Conservation (phyloP, 2,329 filamentous ascomycete species). For the Penicillium sp. region DNA sequence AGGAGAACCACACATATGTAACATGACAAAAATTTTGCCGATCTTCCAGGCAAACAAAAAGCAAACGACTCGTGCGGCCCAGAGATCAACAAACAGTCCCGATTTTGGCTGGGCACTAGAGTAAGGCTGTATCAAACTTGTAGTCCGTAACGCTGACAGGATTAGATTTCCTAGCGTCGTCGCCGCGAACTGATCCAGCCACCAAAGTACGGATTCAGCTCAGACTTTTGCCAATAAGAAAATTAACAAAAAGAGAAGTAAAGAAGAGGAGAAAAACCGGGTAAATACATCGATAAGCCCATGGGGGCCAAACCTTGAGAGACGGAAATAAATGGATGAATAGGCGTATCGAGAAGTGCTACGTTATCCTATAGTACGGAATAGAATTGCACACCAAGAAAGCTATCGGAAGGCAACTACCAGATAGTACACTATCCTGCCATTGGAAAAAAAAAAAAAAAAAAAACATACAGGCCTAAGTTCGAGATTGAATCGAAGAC, state of each 20-base stretch:
- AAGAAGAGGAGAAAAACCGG: too few relatives aligned
- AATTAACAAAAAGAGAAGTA: too few relatives aligned
- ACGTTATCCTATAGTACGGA: too few relatives aligned
- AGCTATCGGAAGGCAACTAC: too few relatives aligned
- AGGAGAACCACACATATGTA: neutral
- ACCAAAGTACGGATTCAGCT: neutral
- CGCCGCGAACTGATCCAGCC: neutral
- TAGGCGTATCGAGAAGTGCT: too few relatives aligned
- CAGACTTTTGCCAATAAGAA: neutral
- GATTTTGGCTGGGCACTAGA: neutral
- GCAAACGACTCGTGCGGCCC: neutral
- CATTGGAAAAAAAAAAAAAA: too few relatives aligned
- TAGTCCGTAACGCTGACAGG: neutral
- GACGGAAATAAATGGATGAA: neutral
- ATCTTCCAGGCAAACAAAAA: neutral
- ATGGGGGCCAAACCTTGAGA: too few relatives aligned
- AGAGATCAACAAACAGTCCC: neutral
- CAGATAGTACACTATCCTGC: too few relatives aligned
- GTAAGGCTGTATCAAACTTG: neutral
- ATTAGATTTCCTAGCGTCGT: neutral
- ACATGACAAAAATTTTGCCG: neutral
- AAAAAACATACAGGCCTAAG: too few relatives aligned
- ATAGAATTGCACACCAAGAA: too few relatives aligned
- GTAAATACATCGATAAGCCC: too few relatives aligned
- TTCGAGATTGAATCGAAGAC: too few relatives aligned